These are phyloP conservation scores for Tubosaeta brunneosetosa DNA, from an alignment of 768 basidiomycete species.

Conservation along the genomic window DNA sequence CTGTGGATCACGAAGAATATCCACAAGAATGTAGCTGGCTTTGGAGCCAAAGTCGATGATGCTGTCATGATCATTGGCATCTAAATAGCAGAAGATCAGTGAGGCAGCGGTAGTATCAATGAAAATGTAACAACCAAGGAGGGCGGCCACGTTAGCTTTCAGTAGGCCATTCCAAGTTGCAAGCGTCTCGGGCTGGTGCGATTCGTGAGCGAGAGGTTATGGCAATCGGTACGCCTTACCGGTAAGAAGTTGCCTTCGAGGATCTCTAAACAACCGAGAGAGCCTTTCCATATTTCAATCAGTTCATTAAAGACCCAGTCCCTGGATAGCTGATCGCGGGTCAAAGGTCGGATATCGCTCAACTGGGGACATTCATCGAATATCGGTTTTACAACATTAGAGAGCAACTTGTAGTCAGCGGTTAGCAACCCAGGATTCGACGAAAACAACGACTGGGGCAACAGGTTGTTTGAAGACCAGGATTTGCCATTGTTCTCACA, in stretches of 20 bases:
- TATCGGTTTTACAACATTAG: conserved; percentile 45
- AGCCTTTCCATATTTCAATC: conserved; percentile 50
- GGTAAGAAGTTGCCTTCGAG: conserved; percentile 43
- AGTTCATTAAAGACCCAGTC: conserved; percentile 51
- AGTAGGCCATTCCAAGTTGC: conserved; percentile 57
- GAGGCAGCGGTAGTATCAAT: background rate
- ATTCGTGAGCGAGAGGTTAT: conserved; percentile 2
- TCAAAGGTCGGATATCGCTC: conserved; percentile 54
- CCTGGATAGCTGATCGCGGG: conserved; percentile 49
- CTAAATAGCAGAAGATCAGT: conserved; percentile 27
- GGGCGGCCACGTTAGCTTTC: conserved; percentile 40
- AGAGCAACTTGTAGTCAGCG: conserved; percentile 46
- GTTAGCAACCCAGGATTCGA: conserved; percentile 53
- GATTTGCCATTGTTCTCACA: conserved; percentile 29
- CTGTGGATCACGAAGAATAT: conserved; percentile 44
- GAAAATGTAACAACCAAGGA: conserved; percentile 49
- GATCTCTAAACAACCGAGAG: conserved; percentile 42
- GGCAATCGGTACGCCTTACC: conserved; percentile 35
- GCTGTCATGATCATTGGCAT: conserved; percentile 39
- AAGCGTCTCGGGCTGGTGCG: conserved; percentile 41
- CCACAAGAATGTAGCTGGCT: conserved; percentile 41
- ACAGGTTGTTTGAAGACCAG: conserved; percentile 46
- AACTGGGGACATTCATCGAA: conserved; percentile 51
- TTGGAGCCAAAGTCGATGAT: conserved; percentile 37
- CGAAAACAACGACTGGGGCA: conserved; percentile 53